Percentiles rank a stretch among this genome's conserved stretches.
Conservation (phyloP, 176 grass and related monocot species). For the Chloris gayana region DNA sequence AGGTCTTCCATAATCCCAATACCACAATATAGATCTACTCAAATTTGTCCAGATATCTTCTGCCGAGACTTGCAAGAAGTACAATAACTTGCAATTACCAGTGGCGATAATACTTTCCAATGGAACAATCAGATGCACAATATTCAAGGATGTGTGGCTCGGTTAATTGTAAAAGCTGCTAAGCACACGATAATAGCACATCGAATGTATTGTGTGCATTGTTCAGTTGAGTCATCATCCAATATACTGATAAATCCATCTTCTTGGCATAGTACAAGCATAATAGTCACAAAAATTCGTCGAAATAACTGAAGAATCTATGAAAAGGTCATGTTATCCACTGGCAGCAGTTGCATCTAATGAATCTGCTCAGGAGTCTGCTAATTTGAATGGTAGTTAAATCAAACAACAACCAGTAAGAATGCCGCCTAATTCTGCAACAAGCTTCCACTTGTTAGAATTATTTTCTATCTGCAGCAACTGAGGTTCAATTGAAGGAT, state of each 20-base stretch:
- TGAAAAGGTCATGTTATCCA: constrained; percentile 39
- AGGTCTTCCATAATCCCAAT: constrained; percentile 52
- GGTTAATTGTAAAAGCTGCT: constrained; percentile 52
- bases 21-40: constrained; percentile 47
- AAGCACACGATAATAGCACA: constrained; percentile 40
- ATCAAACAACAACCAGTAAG: constrained; percentile 77
- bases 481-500: constrained; percentile 48
- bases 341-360: constrained; percentile 55
- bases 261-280: constrained; percentile 50
- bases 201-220: constrained; percentile 25
- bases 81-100: constrained; percentile 49
- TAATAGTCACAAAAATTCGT: constrained; percentile 38
- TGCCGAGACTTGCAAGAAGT: constrained; percentile 30
- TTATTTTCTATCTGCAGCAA: constrained; percentile 62
- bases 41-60: constrained; percentile 62
- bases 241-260: constrained; percentile 44
- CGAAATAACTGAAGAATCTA: constrained; percentile 49
- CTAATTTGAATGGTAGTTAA: constrained; percentile 58
- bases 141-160: constrained; percentile 44
- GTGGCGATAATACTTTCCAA: constrained; percentile 39
- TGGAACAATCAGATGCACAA: constrained; percentile 53
- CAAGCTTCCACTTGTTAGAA: constrained; percentile 77
- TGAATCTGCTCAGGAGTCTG: constrained; percentile 52
- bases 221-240: constrained; percentile 41
- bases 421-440: constrained; percentile 83